Evolutionary conservation across 1,284 basidiomycete species (phyloP), one percentile per base, ranked within the genome.

Genomic region (Bjerkandera adusta): DNA sequence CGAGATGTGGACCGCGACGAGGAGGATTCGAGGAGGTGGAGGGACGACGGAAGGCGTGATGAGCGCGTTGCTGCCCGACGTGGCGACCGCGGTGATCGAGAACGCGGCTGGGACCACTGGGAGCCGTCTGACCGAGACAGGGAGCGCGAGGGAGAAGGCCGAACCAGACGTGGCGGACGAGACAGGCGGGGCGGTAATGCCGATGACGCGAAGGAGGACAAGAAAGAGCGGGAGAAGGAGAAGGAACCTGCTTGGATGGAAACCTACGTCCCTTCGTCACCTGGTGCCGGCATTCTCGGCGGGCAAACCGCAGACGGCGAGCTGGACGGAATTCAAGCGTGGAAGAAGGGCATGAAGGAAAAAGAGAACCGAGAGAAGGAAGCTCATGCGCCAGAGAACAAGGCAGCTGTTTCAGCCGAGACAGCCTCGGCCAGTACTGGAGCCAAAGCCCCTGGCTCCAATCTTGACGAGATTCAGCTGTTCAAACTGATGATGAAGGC

Each of bases 211-310:
- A 77, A 74, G 57, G 78, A 79, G 33, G 75, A 77, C 36, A 69
- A 64, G 39, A 67, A 70, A 37, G 79, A 81, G 38, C 68, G 75
- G 53, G 81, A 83, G 57, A 81, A 76, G 60, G 88, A 89, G 69
- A 90, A 84, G 57, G 88, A 92, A 60, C 91, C 90, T 16, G 90
- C 90, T 13, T 93, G 90, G 90, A 92, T 93, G 88, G 89, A 90
- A 54, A 83, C 88, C n/a, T 90, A 91, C 59, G 75, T 88, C 52
- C 83, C 86, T 3, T 70, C 67, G 35, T 72, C 73, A 33, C 62
- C 75, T n/a, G 69, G 68, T 33, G 68, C 70, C 45, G 84, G 81
- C 11, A 82, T 87, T 46, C 68, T 86, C 44, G 85, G 85, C 13
- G 79, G 76, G 4, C 76, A 78, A 51, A 67, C 68, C 32, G 64